Conservation (phyloP, 805 yeast species). For the Lachancea waltii region DNA sequence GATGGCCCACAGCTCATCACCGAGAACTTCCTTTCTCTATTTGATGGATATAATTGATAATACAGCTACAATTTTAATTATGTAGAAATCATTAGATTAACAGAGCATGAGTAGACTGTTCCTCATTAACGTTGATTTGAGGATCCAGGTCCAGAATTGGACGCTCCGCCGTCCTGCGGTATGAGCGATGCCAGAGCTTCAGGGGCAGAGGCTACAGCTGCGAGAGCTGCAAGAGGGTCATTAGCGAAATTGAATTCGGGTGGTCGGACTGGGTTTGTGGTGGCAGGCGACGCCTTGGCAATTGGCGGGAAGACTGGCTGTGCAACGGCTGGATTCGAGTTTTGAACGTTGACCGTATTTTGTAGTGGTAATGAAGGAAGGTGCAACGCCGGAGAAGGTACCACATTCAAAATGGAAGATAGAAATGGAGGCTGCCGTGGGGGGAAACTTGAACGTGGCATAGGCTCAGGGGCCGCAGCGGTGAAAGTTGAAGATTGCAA, state of each 20-base stretch:
- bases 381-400: constrained; percentile 1
- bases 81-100: background rate
- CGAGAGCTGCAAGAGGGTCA: constrained; percentile 34
- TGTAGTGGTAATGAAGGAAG: constrained; percentile 1
- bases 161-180: constrained; percentile 7
- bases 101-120: too few species aligned
- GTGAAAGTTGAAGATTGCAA: constrained; percentile 2
- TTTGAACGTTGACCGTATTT: background rate
- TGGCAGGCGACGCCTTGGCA: constrained; percentile 2
- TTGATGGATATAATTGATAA: background rate
- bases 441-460: background rate
- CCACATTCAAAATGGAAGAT: constrained; percentile 6
- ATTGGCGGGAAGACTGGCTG: constrained; percentile 8
- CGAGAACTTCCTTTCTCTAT: background rate
- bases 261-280: background rate
- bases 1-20: background rate
- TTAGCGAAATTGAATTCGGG: constrained; percentile 22
- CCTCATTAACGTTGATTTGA: too few species aligned
- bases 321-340: background rate
- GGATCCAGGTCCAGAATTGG: background rate
- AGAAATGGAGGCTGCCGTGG: constrained; percentile 2
- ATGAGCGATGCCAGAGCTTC: constrained; percentile 16
- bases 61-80: background rate
- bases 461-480: background rate
- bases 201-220: constrained; percentile 35